Percentiles rank a stretch among this genome's conserved stretches.
phyloP scores from a whole-genome alignment of 352 stramenopile genomes.

The Lagenidium giganteum region DNA sequence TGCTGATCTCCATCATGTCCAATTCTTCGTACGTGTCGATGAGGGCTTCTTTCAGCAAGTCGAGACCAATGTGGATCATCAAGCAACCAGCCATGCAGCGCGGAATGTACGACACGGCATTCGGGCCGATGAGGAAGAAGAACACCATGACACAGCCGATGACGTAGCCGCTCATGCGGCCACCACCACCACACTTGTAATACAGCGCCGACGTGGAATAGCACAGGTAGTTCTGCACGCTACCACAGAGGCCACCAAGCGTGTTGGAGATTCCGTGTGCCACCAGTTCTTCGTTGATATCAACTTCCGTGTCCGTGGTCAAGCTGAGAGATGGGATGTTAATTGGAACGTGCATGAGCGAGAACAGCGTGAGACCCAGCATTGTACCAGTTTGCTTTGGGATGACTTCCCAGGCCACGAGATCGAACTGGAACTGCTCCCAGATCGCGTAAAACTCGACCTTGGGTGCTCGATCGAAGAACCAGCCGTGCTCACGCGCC shows the following conservation, averaged over 20 bases:
- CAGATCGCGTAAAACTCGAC: slow-evolving; percentile 73
- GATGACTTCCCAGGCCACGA: slow-evolving; percentile 66
- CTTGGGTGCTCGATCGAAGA: slow-evolving; percentile 61
- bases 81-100: slow-evolving; percentile 91
- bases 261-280: slow-evolving; percentile 91
- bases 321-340: slow-evolving; percentile 91
- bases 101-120: slow-evolving; percentile 84
- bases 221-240: slow-evolving; percentile 90
- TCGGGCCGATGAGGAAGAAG: slow-evolving; percentile 87
- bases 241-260: slow-evolving; percentile 77
- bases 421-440: slow-evolving; percentile 66
- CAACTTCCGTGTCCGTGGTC: slow-evolving; percentile 78
- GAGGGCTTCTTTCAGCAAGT: slow-evolving; percentile 87
- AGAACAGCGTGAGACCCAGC: slow-evolving; percentile 88
- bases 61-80: slow-evolving; percentile 89
- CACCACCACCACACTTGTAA: slow-evolving; percentile 83
- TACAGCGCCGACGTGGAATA: slow-evolving; percentile 86
- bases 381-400: slow-evolving; percentile 76
- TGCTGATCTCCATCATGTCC: slow-evolving; percentile 86
- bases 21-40: slow-evolving; percentile 86
- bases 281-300: slow-evolving; percentile 92
- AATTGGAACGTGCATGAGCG: slow-evolving; percentile 94
- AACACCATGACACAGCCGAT: slow-evolving; percentile 67
- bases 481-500: slow-evolving; percentile 64
- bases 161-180: slow-evolving; percentile 53